These are phyloP conservation scores for Cladosporium halotolerans DNA, from an alignment of 2,329 filamentous ascomycete genomes.

Conservation along the genomic window DNA sequence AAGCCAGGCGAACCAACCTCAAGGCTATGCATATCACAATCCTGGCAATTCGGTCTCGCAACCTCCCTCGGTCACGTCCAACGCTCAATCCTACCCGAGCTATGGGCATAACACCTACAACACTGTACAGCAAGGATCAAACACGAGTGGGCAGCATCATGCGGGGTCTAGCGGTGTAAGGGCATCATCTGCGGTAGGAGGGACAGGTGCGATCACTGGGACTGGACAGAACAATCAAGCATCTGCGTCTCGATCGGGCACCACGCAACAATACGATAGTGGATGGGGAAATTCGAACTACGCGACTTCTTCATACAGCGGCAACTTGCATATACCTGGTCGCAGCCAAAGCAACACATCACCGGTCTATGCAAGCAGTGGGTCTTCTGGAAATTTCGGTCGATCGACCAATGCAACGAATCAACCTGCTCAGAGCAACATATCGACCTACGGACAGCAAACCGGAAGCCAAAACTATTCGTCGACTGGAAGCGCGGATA, in stretches of 20 bases:
- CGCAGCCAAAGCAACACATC: slow-evolving; percentile 21
- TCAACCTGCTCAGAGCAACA: neutral
- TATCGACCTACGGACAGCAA: neutral
- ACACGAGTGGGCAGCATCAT: slow-evolving; percentile 13
- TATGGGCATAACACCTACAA: slow-evolving; percentile 15
- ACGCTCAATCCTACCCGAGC: slow-evolving; percentile 11
- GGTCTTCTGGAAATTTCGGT: neutral
- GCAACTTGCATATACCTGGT: slow-evolving; percentile 9
- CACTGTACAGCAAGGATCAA: slow-evolving; percentile 19
- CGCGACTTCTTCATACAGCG: slow-evolving; percentile 5
- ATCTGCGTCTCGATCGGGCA: slow-evolving; percentile 7
- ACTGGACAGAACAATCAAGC: slow-evolving; percentile 20
- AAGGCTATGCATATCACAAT: slow-evolving; percentile 18
- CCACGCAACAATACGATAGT: slow-evolving; percentile 10
- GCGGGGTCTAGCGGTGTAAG: neutral
- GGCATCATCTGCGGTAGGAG: neutral
- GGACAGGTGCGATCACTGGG: neutral
- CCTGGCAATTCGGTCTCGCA: slow-evolving; percentile 11
- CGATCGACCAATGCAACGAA: neutral
- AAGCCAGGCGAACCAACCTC: slow-evolving; percentile 24
- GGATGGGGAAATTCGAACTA: slow-evolving; percentile 12
- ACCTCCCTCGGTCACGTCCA: slow-evolving; percentile 8
- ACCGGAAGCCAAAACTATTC: neutral
- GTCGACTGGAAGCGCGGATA: neutral
- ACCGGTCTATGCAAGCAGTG: slow-evolving; percentile 17